Percentiles rank a stretch among this genome's conserved stretches.
phyloP scores from a whole-genome alignment of 2,329 filamentous ascomycete species.

The Aspergillus brunneoviolaceus region DNA sequence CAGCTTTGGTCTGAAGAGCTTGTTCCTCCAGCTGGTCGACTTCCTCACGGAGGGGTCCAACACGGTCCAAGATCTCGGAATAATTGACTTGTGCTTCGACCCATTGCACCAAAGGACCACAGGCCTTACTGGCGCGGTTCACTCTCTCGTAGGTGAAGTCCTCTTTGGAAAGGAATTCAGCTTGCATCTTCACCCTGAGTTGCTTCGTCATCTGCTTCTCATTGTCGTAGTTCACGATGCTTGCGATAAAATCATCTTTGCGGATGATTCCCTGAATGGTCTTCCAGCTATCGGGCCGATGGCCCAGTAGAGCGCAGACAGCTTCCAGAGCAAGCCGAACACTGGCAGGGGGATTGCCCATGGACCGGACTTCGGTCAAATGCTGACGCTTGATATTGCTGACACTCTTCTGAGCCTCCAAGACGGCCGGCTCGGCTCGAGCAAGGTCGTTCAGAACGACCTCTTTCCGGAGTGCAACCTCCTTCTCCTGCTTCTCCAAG shows the following conservation, averaged over 20 bases:
- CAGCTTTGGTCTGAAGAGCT: conserved; percentile 86
- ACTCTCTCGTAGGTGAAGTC: conserved; percentile 97
- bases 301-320: conserved; percentile 91
- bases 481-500: conserved; percentile 83
- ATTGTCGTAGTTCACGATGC: conserved; percentile 96
- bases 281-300: conserved; percentile 90
- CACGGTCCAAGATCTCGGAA: conserved; percentile 92
- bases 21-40: conserved; percentile 83
- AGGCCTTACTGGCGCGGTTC: conserved; percentile 93
- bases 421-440: conserved; percentile 86
- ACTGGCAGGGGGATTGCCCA: conserved; percentile 87
- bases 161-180: conserved; percentile 85
- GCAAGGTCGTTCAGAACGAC: conserved; percentile 86
- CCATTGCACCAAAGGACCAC: conserved; percentile 95
- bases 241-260: conserved; percentile 93
- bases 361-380: conserved; percentile 93
- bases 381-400: conserved; percentile 98
- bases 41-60: conserved; percentile 88
- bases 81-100: conserved; percentile 95
- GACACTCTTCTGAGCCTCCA: conserved; percentile 91
- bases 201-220: conserved; percentile 87
- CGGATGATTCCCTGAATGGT: conserved; percentile 84
- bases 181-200: conserved; percentile 83
- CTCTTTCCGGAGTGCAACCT: conserved; percentile 78
- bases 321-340: conserved; percentile 91